These are phyloP conservation scores for Termitomyces sp. DNA, from an alignment of 768 basidiomycete genomes.

Conservation along the genomic window DNA sequence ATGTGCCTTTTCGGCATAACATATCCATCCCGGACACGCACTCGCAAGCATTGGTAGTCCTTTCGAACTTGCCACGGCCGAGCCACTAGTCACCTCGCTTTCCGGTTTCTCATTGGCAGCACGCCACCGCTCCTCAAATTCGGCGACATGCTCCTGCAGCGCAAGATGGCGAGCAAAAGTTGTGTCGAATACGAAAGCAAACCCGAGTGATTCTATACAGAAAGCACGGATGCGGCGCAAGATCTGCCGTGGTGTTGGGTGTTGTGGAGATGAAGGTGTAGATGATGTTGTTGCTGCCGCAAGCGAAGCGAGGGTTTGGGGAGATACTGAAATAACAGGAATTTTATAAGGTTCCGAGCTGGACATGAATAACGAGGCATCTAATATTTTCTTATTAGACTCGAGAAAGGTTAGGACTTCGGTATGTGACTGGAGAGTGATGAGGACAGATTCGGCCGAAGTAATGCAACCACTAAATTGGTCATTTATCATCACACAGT, in stretches of 20 bases:
- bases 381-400: slow-evolving; percentile 38
- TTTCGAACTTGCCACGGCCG: slow-evolving; percentile 17
- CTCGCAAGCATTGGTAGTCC: slow-evolving; percentile 88
- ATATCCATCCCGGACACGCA: slow-evolving; percentile 99
- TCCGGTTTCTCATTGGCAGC: slow-evolving; percentile 21
- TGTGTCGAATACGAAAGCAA: slow-evolving; percentile 87
- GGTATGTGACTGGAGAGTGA: slow-evolving; percentile 91
- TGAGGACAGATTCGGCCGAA: slow-evolving; percentile 95
- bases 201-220: slow-evolving; percentile 64
- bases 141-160: slow-evolving; percentile 75
- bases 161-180: slow-evolving; percentile 91
- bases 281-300: slow-evolving; percentile 60
- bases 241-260: slow-evolving; percentile 53
- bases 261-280: slow-evolving; percentile 30
- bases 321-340: slow-evolving; percentile 85
- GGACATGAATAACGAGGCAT: slow-evolving; percentile 2
- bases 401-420: slow-evolving; percentile 84
- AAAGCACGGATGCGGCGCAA: slow-evolving; percentile 73
- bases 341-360: slow-evolving; percentile 43
- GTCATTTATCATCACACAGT: slow-evolving; percentile 1
- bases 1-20: slow-evolving; percentile 98
- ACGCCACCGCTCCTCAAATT: slow-evolving; percentile 73
- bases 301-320: slow-evolving; percentile 83
- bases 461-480: slow-evolving; percentile 89
- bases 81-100: slow-evolving; percentile 1